These are phyloP conservation scores for Penicillium cinerascens DNA, from an alignment of 495 filamentous ascomycete species.

Conservation along the genomic window DNA sequence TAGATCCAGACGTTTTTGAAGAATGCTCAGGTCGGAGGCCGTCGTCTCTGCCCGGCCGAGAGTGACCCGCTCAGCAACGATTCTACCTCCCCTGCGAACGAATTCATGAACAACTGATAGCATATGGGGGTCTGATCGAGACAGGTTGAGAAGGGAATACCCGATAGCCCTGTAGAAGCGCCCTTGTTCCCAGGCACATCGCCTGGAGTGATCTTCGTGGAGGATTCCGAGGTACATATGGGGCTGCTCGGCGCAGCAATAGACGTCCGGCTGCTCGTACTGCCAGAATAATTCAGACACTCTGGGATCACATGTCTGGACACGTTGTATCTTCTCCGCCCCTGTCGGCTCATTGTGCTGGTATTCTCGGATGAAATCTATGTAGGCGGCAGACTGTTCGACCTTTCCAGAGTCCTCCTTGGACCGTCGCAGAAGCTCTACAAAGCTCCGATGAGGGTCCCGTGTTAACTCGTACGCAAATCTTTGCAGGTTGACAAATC, in stretches of 20 bases:
- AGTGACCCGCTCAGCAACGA: slow-evolving; percentile 27
- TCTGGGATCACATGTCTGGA: slow-evolving; percentile 28
- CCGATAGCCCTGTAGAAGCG: slow-evolving; percentile 50
- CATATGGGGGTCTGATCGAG: slow-evolving; percentile 17
- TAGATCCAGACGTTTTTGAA: slow-evolving; percentile 19
- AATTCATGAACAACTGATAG: slow-evolving; percentile 42
- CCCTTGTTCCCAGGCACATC: slow-evolving; percentile 63
- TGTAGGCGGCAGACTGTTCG: slow-evolving; percentile 26
- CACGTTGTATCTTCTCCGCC: neutral
- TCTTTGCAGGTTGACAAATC: slow-evolving; percentile 25
- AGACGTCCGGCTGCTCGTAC: slow-evolving; percentile 18
- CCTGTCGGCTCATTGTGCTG: neutral
- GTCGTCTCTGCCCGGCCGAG: slow-evolving; percentile 20
- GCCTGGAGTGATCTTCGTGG: slow-evolving; percentile 53
- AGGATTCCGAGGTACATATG: slow-evolving; percentile 58
- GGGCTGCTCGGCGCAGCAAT: slow-evolving; percentile 10
- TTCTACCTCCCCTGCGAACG: slow-evolving; percentile 40
- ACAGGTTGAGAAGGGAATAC: slow-evolving; percentile 54
- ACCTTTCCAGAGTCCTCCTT: slow-evolving; percentile 13
- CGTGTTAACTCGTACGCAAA: slow-evolving; percentile 36
- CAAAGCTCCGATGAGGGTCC: slow-evolving; percentile 21
- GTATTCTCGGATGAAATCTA: slow-evolving; percentile 46
- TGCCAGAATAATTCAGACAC: slow-evolving; percentile 38
- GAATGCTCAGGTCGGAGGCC: slow-evolving; percentile 3
- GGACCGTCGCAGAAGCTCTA: slow-evolving; percentile 31